Evolutionary conservation across 208 protist genomes (phyloP), one percentile per base, ranked within the genome.

Genomic region (Kentomonas sorsogonicus): DNA sequence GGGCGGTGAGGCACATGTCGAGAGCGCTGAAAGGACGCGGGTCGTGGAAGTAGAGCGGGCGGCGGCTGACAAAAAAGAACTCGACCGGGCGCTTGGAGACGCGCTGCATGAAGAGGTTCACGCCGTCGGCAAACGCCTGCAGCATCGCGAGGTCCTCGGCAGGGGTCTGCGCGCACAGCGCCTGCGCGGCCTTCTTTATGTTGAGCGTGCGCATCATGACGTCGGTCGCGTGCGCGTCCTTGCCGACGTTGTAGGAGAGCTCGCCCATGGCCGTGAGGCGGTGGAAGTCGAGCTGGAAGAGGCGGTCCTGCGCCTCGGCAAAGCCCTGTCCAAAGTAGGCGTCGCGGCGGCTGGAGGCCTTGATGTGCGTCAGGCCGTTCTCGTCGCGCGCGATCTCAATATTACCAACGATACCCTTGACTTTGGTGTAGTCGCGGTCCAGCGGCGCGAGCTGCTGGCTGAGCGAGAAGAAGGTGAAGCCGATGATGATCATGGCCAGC

Each of bases 321-420:
- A 81, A 83, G 46, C 79, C 75, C 57, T 87, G 79, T 20, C 74
- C 79, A 50, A 87, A 73, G 61, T 71, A 77, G 16, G 79, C 79
- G 46, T 87, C 79, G 18, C 70, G 68, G 25, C 72, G 74, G 43
- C 47, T 76, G 56, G 54, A 69, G 13, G 79, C 75, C 51, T 65
- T 70, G 39, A 83, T 70, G 66, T 78, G 68, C 48, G 67, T 60
- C 22, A 80, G 69, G 3, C 75, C 72, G 48, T 77, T 68, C 53
- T 65, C 48, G 30, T 87, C 79, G 25, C 79, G 66, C 26, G 62
- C 38, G 23, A 83, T 79, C 30, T 62, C 20, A 36, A 87, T 56
- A 3, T 60, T 63, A 15, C 79, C 75, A n/a, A 33, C 61, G 13
- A 83, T 43, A 27, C 72, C 74, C 1, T 51, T 48, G 55, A 83